A percentile compares a stretch with the other conserved stretches of the same genome.
These are phyloP conservation scores for Benincasa hispida DNA, from an alignment of 306 rosid genomes.

Conservation along the genomic window DNA sequence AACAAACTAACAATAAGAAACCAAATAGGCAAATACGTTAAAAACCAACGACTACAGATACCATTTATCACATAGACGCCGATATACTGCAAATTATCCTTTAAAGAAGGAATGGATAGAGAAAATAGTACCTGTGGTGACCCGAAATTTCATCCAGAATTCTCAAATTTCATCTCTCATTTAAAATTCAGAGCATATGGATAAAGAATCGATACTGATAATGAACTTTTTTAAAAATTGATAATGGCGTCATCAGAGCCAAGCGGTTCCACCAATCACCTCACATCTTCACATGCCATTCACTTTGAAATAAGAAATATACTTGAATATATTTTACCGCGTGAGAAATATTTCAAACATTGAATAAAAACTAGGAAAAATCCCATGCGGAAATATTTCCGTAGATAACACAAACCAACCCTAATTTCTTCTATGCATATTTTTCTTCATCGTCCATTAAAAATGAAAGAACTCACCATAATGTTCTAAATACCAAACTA, in stretches of 20 bases:
- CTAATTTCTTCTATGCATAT: not conserved
- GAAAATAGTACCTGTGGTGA: not conserved
- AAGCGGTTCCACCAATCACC: too few relatives aligned
- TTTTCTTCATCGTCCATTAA: not conserved
- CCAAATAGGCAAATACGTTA: not conserved
- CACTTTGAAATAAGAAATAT: not conserved
- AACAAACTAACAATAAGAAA: not conserved
- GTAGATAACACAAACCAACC: not conserved
- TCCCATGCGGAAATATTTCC: not conserved
- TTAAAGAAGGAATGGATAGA: not conserved
- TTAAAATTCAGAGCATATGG: slow-evolving; percentile 3
- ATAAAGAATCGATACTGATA: slow-evolving; percentile 27
- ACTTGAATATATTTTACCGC: not conserved
- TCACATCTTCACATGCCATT: not conserved
- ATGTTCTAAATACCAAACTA: too few relatives aligned
- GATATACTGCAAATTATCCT: not conserved
- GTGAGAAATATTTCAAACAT: not conserved
- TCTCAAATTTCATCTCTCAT: not conserved
- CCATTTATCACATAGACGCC: not conserved
- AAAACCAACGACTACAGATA: not conserved
- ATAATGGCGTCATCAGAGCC: not conserved
- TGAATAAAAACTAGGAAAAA: not conserved
- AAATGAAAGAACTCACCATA: not conserved
- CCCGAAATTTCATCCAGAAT: not conserved
- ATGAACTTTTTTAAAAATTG: not conserved